These are phyloP conservation scores for Phylloporus scabripes DNA, from an alignment of 768 basidiomycete species.

Conservation along the genomic window DNA sequence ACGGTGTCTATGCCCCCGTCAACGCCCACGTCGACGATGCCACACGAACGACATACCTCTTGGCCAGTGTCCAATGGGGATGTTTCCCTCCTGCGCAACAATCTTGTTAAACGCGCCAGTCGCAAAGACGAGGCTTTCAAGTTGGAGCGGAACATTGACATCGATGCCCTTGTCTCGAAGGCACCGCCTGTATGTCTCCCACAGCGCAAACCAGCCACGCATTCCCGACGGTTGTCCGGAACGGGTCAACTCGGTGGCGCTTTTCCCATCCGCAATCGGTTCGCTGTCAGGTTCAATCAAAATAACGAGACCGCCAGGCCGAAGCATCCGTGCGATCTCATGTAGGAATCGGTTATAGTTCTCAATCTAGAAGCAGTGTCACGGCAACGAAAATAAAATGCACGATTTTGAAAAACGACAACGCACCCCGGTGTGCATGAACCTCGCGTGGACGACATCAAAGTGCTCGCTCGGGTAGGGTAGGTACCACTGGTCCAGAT, in stretches of 20 bases:
- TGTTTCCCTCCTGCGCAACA: conserved; percentile 48
- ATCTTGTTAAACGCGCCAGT: conserved; percentile 54
- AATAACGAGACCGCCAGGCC: conserved; percentile 65
- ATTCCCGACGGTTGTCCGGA: conserved; percentile 34
- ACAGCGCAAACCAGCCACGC: conserved; percentile 58
- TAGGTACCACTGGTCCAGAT: conserved; percentile 53
- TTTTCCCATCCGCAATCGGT: conserved; percentile 45
- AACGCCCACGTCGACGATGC: conserved; percentile 6
- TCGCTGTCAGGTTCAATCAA: conserved; percentile 57
- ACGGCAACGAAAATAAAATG: neutral
- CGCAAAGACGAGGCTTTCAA: conserved; percentile 43
- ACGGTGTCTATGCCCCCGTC: conserved; percentile 41
- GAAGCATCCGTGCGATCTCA: conserved; percentile 61
- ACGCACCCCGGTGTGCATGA: conserved; percentile 54
- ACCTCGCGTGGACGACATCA: conserved; percentile 66
- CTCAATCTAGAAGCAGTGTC: conserved; percentile 42
- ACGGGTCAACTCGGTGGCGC: conserved; percentile 32
- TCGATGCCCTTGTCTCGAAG: conserved; percentile 51
- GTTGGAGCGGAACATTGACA: conserved; percentile 49
- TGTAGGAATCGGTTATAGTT: conserved; percentile 56
- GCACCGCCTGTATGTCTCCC: conserved; percentile 57
- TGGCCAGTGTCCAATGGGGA: conserved; percentile 69
- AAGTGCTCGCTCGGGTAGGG: conserved; percentile 62
- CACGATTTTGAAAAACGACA: conserved; percentile 4
- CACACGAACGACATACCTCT: conserved; percentile 37